Evolutionary conservation across 1,284 basidiomycete species (phyloP).

Genomic region (Trametes sp.): DNA sequence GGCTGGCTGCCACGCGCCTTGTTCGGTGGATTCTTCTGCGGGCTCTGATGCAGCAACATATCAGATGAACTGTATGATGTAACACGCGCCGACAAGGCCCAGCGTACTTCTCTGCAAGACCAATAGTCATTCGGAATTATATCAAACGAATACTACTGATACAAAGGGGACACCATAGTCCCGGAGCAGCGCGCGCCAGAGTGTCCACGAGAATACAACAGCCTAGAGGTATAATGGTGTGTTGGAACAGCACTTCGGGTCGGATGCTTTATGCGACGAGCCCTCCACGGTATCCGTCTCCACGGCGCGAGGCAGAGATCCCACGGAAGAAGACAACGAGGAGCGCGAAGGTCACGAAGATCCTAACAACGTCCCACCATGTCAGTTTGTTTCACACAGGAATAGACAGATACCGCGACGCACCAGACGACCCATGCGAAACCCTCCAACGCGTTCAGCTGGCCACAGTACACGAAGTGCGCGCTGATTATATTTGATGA

Average conservation of each 20-base stretch:
- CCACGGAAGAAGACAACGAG: slow-evolving; percentile 41
- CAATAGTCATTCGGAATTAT: too few relatives aligned
- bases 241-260: neutral
- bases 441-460: slow-evolving; percentile 44
- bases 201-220: slow-evolving; percentile 9
- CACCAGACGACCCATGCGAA: slow-evolving; percentile 47
- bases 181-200: slow-evolving; percentile 9
- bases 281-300: slow-evolving; percentile 41
- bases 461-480: slow-evolving; percentile 63
- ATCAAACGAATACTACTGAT: slow-evolving; percentile 23
- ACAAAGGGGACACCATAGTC: slow-evolving; percentile 16
- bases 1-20: too few relatives aligned
- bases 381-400: neutral
- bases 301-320: slow-evolving; percentile 39
- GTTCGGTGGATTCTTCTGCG: too few relatives aligned
- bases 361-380: slow-evolving; percentile 27
- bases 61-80: too few relatives aligned
- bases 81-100: too few relatives aligned
- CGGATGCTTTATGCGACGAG: slow-evolving; percentile 32
- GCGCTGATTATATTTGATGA: too few relatives aligned
- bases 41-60: too few relatives aligned
- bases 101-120: too few relatives aligned
- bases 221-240: neutral
- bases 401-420: slow-evolving; percentile 13
- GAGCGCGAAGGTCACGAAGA: slow-evolving; percentile 42